Evolutionary conservation across 805 yeast species (phyloP), one percentile per base, ranked within the genome.

Genomic region (Saccharomycopsis sp.): DNA sequence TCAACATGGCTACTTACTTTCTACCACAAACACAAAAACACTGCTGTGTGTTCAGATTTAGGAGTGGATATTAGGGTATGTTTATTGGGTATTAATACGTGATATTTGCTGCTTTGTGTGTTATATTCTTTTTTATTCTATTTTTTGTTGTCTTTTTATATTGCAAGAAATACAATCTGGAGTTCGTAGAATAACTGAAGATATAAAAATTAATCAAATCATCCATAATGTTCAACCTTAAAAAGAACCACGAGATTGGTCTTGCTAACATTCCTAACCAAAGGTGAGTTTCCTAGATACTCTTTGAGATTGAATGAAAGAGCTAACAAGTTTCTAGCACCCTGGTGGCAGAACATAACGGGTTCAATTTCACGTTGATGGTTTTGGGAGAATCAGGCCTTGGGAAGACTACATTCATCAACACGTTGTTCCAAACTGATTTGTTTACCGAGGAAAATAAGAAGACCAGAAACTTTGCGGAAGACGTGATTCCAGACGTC

Each of bases 311-410:
- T 44, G 19, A 5, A n/a, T 17, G 49, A 44, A 17, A 12, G 7
- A 17, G 7, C 22, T 44, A 44, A n/a, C 22, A 44, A 8, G 20
- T 12, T 17, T 44, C 22, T 44, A 44, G 49, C 22, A 44, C 49
- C 7, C 7, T 17, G 19, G 49, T 44, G 38, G 65, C 62, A 9
- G 65, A 79, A 54, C 80, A 76, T 62, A 76, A 77, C 58, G 97
- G 97, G 17, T 83, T 89, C 20, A 76, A 84, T 24, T 87, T 89
- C 72, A 89, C 96, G 52, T 67, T 92, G 58, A 83, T 91, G 87
- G 83, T 90, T 42, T 91, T 87, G 53, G 97, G 97, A 34, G 91
- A 87, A 70, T 77, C 87, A 55, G 97, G 97, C 2, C 77, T 88
- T 56, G 97, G 96, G 52, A 89, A 89, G 68, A 82, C 89, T 2